Base-by-base conservation (phyloP, 139 green algal genomes). In the Chlorella vulgaris region DNA sequence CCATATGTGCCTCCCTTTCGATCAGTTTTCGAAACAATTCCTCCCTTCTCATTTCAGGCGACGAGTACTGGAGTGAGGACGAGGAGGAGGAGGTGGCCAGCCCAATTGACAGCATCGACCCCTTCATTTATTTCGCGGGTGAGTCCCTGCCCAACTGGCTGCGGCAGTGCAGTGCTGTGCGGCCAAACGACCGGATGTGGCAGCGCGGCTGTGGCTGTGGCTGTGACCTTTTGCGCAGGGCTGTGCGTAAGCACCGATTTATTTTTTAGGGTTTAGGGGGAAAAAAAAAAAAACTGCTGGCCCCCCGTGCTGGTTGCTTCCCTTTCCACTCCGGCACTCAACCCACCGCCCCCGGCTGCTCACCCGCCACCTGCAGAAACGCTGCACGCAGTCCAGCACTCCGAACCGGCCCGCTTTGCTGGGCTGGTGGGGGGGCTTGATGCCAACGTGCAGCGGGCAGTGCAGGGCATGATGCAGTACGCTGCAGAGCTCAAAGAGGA, bases 41-140 rank as follows among this genome's bases (percentile, higher is more conserved):
- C 43, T 50, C 31, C 50, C 13, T 55, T 22, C 19, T 39, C 1
- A 13, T 71, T 4, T 62, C 79, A 50, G 84, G 86, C 21, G 71
- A 78, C 55, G 82, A 87, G 58, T 81, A 89, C n/a, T 92, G 78
- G 83, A 82, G 50, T n/a, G 66, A 65, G 22, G 83, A 84, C 19
- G 86, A 86, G 50, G 88, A 87, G 31, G 87, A 84, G 51, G 81
- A 91, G 58, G 74, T 86, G 60, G 40, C 73, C 33, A 91, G 85
- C 0, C 89, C 94, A 4, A 81, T 97, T 28, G 91, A 96, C 42
- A 74, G 85, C 22, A 81, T 95, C 15, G 90, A 96, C 63, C 88
- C 91, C 36, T 97, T 91, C 65, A 50, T 89, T 29, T 51, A 76
- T 0, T 93, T 97, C 62, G 84, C 87, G 8, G 65, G 77, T 81